Conservation (phyloP, 2,329 filamentous ascomycete species). For the Botrytis hyacinthi region DNA sequence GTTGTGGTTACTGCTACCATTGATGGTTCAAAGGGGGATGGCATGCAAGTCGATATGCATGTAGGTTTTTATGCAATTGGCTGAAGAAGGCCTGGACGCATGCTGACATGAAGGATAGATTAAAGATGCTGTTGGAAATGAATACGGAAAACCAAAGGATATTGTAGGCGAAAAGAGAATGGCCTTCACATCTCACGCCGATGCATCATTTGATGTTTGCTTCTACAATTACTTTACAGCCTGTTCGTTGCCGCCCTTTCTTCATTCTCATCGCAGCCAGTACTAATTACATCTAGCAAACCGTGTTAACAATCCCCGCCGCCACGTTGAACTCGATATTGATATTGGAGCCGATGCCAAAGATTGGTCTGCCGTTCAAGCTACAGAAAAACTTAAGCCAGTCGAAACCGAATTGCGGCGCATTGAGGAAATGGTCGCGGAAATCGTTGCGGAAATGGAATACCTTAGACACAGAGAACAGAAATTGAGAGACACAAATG, state of each 20-base stretch:
- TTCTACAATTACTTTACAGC: constrained; percentile 80
- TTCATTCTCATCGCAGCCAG: neutral
- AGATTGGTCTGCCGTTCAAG: constrained; percentile 96
- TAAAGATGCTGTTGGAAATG: constrained; percentile 90
- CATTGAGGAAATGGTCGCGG: constrained; percentile 84
- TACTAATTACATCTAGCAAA: constrained; percentile 13
- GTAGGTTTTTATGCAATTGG: constrained; percentile 51
- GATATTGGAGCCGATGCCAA: constrained; percentile 60
- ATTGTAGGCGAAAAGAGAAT: constrained; percentile 79
- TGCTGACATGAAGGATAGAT: constrained; percentile 57
- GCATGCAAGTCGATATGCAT: constrained; percentile 90
- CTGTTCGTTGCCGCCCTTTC: constrained; percentile 52
- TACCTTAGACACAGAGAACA: constrained; percentile 88
- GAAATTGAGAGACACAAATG: constrained; percentile 96
- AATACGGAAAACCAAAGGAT: constrained; percentile 89
- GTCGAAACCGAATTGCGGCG: constrained; percentile 91
- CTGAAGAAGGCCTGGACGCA: neutral
- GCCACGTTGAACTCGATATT: constrained; percentile 56
- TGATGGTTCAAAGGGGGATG: constrained; percentile 83
- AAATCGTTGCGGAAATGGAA: constrained; percentile 94
- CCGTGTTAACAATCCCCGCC: constrained; percentile 45
- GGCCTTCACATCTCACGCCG: constrained; percentile 88
- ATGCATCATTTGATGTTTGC: constrained; percentile 94
- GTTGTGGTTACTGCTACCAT: constrained; percentile 93
- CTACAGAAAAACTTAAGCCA: constrained; percentile 95